Percentiles rank a stretch among this genome's conserved stretches.
Conservation (phyloP, 1,139 yeast genomes). For the Scheffersomyces segobiensis region DNA sequence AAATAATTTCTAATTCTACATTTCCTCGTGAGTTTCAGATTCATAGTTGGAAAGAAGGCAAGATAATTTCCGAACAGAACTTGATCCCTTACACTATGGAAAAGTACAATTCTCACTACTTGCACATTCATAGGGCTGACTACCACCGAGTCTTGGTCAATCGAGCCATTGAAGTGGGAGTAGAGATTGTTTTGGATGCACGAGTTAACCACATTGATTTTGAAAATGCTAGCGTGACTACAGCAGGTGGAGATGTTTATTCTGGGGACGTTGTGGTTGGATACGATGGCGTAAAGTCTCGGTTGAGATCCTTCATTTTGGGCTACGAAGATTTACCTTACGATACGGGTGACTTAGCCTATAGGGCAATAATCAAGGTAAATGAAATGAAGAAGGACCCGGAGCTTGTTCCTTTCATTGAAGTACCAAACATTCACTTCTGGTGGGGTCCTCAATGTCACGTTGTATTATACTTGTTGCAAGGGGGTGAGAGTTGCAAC, state of each 20-base stretch:
- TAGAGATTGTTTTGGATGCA: constrained; percentile 18
- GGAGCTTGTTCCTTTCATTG: constrained; percentile 20
- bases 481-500: constrained; percentile 5
- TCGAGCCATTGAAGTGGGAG: constrained; percentile 24
- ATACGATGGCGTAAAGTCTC: constrained; percentile 38
- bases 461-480: constrained; percentile 29
- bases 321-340: constrained; percentile 18
- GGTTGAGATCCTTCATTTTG: constrained; percentile 16
- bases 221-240: constrained; percentile 19
- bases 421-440: constrained; percentile 27
- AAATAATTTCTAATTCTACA: constrained; percentile 19
- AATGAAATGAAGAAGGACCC: constrained; percentile 22
- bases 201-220: constrained; percentile 24
- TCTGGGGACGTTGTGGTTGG: constrained; percentile 35
- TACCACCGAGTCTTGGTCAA: constrained; percentile 24
- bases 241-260: constrained; percentile 19
- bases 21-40: constrained; percentile 24
- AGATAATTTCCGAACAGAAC: constrained; percentile 19
- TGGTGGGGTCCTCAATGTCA: constrained; percentile 36
- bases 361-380: constrained; percentile 21
- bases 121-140: constrained; percentile 31
- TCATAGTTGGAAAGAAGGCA: constrained; percentile 25
- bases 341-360: constrained; percentile 29
- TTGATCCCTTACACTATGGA: constrained; percentile 21
- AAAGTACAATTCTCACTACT: constrained; percentile 21